Base-by-base conservation (phyloP, 2,329 filamentous ascomycete genomes). In the Apiospora malaysiana region DNA sequence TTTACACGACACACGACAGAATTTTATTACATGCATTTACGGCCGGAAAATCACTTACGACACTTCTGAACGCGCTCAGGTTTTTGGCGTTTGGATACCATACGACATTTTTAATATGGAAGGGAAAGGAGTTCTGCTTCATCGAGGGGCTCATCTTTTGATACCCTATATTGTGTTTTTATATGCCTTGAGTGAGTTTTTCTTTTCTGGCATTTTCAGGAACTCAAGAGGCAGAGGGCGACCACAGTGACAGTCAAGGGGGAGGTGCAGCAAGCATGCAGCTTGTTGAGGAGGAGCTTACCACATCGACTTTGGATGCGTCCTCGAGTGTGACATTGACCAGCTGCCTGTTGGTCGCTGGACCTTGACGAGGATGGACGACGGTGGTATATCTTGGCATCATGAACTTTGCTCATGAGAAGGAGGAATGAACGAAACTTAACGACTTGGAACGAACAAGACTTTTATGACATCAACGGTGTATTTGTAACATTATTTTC, bases 371-470 rank as follows among this genome's bases (percentile, higher is more conserved):
- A 63, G 32, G 6, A 40, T 40, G 18, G 56, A 63, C 21, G 56
- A 63, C 7, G 65, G 65, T 67, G 40, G 42, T 45, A 45, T 27
- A 32, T 46, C 9, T 67, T 67, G 18, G 40, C 25, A 25, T 67
- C 43, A 45, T 67, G 65, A 37, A 68, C 56, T 43, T 47, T 51
- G 69, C 51, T 72, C 68, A 72, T 40, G 70, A 72, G 42, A 68
- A 66, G 40, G 67, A 46, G 40, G 70, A 63, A 40, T 49, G 68
- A 59, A 72, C 49, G 70, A 72, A 40, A 70, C 47, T 56, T 70
- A 68, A 72, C 66, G 70, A 72, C 70, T 72, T 69, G 70, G 65
- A 70, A 72, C 66, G 70, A 63, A 40, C 69, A 65, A 63, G 32
- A 66, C 69, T 70, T 70, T 70, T 69, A 72, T 66, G 65, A 67